A percentile compares a stretch with the other conserved stretches of the same genome.
These are phyloP conservation scores for Beta corolliflora DNA, from an alignment of 179 eudicot genomes.

Conservation along the genomic window DNA sequence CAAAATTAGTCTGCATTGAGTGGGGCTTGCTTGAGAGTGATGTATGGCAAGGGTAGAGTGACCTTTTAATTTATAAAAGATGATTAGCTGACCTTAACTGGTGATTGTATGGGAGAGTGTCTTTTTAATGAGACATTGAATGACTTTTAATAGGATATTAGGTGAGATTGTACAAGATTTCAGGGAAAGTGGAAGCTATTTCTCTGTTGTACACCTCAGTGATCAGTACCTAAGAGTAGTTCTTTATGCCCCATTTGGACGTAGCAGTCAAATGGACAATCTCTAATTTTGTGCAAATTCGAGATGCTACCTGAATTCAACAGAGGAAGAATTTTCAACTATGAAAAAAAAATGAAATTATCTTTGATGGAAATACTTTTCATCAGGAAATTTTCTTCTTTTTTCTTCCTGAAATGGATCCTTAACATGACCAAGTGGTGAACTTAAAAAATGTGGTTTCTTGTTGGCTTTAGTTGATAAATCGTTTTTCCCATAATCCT, in stretches of 20 bases:
- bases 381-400: not conserved
- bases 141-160: not conserved
- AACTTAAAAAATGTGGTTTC: not conserved
- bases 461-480: not conserved
- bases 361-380: not conserved
- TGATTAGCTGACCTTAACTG: not conserved
- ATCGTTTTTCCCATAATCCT: not conserved
- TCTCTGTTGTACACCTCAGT: not conserved
- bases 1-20: not conserved
- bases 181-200: not conserved
- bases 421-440: not conserved
- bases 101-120: not conserved
- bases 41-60: not conserved
- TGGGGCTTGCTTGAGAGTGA: not conserved
- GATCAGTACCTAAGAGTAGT: not conserved
- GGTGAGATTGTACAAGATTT: not conserved
- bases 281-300: not conserved
- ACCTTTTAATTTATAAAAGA: not conserved
- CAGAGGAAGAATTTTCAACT: not conserved
- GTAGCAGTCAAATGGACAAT: not conserved
- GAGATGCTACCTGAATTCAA: not conserved
- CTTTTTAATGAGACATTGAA: not conserved
- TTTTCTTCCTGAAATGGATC: not conserved
- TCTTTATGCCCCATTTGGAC: not conserved
- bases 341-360: not conserved